A percentile compares a stretch with the other conserved stretches of the same genome.
phyloP scores from a whole-genome alignment of 352 stramenopile genomes.

The Phytophthora niederhauseri region DNA sequence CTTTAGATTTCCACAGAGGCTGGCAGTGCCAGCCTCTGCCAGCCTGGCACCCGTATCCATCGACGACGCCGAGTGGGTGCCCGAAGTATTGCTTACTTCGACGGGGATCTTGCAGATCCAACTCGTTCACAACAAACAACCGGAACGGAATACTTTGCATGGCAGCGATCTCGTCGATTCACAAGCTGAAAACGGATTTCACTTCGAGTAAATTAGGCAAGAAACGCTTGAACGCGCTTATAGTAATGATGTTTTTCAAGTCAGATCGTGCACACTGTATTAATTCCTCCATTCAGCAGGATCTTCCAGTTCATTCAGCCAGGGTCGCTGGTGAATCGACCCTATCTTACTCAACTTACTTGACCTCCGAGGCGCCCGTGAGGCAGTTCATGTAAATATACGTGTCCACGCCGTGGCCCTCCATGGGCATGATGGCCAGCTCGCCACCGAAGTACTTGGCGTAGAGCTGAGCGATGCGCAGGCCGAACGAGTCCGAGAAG shows the following conservation, averaged over 20 bases:
- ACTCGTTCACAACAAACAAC: conserved; percentile 30
- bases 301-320: background rate
- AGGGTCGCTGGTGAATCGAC: conserved; percentile 2
- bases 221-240: background rate
- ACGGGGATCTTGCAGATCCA: conserved; percentile 22
- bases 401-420: conserved; percentile 97
- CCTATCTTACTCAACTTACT: conserved; percentile 39
- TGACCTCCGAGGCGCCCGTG: conserved; percentile 73
- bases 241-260: background rate
- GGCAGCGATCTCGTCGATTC: background rate
- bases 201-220: conserved; percentile 3
- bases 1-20: conserved; percentile 28
- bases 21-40: no score
- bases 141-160: conserved; percentile 38
- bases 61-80: conserved; percentile 21
- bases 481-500: conserved; percentile 86
- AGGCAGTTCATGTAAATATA: conserved; percentile 92
- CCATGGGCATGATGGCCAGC: conserved; percentile 99
- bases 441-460: conserved; percentile 99
- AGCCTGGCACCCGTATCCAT: conserved; percentile 12
- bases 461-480: conserved; percentile 94
- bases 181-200: conserved; percentile 3
- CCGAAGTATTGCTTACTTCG: conserved; percentile 6
- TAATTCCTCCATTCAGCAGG: conserved; percentile 9
- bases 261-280: conserved; percentile 22